These are phyloP conservation scores for Phialophora macrospora DNA, from an alignment of 2,329 filamentous ascomycete species.

Conservation along the genomic window DNA sequence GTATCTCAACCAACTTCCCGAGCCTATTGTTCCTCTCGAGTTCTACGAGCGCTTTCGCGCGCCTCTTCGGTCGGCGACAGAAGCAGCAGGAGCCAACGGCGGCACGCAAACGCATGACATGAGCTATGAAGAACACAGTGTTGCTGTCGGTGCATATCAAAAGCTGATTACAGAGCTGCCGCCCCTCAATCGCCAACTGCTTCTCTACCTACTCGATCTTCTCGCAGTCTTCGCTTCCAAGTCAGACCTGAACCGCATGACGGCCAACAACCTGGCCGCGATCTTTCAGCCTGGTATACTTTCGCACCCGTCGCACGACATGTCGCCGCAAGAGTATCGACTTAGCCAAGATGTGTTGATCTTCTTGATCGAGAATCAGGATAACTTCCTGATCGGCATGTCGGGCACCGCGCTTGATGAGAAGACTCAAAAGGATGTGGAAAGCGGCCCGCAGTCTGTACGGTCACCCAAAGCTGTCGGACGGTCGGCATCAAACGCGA, in stretches of 20 bases:
- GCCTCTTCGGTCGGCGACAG: slow-evolving; percentile 73
- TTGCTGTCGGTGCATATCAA: slow-evolving; percentile 83
- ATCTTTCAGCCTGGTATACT: slow-evolving; percentile 98
- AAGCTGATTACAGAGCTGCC: slow-evolving; percentile 89
- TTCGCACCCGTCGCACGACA: slow-evolving; percentile 90
- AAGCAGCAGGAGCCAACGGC: slow-evolving; percentile 70
- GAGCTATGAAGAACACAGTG: slow-evolving; percentile 61
- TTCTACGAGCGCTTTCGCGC: slow-evolving; percentile 91
- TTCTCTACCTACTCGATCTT: slow-evolving; percentile 94
- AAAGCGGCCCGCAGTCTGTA: slow-evolving; percentile 65
- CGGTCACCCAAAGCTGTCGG: slow-evolving; percentile 63
- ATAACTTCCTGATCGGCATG: slow-evolving; percentile 98
- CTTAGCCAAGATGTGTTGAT: slow-evolving; percentile 96
- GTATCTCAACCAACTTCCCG: slow-evolving; percentile 94
- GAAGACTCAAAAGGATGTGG: slow-evolving; percentile 68
- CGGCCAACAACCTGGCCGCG: slow-evolving; percentile 86
- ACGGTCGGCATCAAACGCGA: slow-evolving; percentile 84
- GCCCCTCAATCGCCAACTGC: slow-evolving; percentile 86
- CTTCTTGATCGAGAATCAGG: slow-evolving; percentile 97
- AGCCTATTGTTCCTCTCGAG: slow-evolving; percentile 92
- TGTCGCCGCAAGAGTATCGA: slow-evolving; percentile 92
- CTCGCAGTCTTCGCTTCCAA: slow-evolving; percentile 97
- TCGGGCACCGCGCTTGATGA: slow-evolving; percentile 97
- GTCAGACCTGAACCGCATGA: slow-evolving; percentile 96
- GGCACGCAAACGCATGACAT: slow-evolving; percentile 70